Evolutionary conservation across 768 basidiomycete genomes (phyloP), one percentile per base, ranked within the genome.

Genomic region (Lactarius deliciosus): DNA sequence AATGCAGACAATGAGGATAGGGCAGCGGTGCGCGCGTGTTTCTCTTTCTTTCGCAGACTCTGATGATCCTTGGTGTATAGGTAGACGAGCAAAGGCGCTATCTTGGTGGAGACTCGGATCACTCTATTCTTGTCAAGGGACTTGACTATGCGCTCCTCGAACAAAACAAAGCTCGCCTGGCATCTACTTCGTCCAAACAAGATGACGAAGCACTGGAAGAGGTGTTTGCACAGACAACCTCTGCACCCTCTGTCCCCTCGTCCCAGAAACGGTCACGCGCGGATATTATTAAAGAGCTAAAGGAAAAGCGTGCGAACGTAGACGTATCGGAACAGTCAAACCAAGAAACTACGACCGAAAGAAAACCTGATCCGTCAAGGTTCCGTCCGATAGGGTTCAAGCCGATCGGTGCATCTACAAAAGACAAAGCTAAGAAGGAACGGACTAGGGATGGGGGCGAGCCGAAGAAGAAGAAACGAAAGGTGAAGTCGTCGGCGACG

Each of bases 101-200:
- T 74, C 84, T 94, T 6, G 93, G 93, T 20, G 92, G 93, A 43
- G 92, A 96, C 74, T 85, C 87, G 50, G 83, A 90, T 65, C 94
- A 96, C 74, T 87, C 92, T 13, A 84, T 95, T 64, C 85, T 95
- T 13, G 92, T 95, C 50, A 96, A 94, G 73, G 93, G 93, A 32
- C 86, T 98, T 56, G 96, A 98, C 74, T 82, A 89, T 70, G 89
- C 92, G 0, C 83, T 97, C 8, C 81, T 97, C 18, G 90, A 93
- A 72, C 91, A 93, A 71, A 87, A 90, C 69, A 94, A 88, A 76
- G 88, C 89, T 3, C 86, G 88, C 45, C 80, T 79, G 1, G 78
- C 81, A 3, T 75, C 79, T n/a, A 64, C 67, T 22, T 62, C 72
- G 20, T 79, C 83, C 16, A 79, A 81, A 5, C 87, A 88, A 57